A percentile compares a stretch with the other conserved stretches of the same genome.
Evolutionary conservation across 768 basidiomycete species (phyloP).

Genomic region (Mycena indigotica): DNA sequence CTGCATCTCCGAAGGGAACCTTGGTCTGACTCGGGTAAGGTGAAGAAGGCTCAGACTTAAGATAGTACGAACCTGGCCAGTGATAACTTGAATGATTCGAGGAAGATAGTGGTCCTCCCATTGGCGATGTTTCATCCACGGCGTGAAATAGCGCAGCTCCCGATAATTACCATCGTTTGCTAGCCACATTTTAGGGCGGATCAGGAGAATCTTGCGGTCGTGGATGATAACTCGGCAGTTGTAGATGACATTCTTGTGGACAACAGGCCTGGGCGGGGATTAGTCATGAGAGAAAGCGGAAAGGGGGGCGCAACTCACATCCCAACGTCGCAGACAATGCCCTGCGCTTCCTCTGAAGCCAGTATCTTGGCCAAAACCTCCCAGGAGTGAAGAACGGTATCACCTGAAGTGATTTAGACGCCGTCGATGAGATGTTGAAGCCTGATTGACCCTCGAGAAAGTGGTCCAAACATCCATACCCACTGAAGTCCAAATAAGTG

Average conservation of each 20-base stretch:
- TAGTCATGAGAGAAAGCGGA: neutral
- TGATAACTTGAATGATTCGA: slow-evolving; percentile 83
- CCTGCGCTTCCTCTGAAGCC: slow-evolving; percentile 71
- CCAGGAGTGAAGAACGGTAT: slow-evolving; percentile 96
- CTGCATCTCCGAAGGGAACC: slow-evolving; percentile 95
- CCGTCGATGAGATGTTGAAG: neutral
- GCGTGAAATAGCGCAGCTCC: slow-evolving; percentile 86
- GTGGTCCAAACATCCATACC: slow-evolving; percentile 97
- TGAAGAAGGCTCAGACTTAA: neutral
- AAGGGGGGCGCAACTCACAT: slow-evolving; percentile 59
- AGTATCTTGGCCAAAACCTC: slow-evolving; percentile 94
- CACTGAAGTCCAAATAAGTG: slow-evolving; percentile 46
- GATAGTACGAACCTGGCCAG: slow-evolving; percentile 67
- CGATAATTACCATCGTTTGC: slow-evolving; percentile 99
- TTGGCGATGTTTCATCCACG: slow-evolving; percentile 88
- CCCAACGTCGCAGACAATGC: slow-evolving; percentile 95
- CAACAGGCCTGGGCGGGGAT: slow-evolving; percentile 72
- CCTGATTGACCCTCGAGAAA: slow-evolving; percentile 83
- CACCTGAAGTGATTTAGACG: slow-evolving; percentile 55
- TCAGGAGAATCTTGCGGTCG: slow-evolving; percentile 84
- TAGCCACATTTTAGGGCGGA: slow-evolving; percentile 99
- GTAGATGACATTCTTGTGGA: slow-evolving; percentile 98
- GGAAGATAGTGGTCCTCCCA: slow-evolving; percentile 93
- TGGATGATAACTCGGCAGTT: slow-evolving; percentile 93
- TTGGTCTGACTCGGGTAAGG: slow-evolving; percentile 53